Conservation (phyloP, 2,329 filamentous ascomycete genomes). For the Ceratocystis cacaofunesta region DNA sequence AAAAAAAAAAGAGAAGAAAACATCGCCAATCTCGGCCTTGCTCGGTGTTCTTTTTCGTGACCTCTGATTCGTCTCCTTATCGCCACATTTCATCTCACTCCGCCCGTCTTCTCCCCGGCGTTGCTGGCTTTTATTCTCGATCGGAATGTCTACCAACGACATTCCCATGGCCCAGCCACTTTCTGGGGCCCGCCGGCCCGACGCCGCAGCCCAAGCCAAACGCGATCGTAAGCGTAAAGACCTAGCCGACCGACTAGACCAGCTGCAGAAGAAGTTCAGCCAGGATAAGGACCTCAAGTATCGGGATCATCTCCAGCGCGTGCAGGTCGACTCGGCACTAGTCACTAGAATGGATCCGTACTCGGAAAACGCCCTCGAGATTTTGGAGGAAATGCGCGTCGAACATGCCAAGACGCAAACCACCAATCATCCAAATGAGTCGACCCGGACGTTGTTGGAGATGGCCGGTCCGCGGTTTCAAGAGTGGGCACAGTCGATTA, state of each 20-base stretch:
- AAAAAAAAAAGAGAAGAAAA: not conserved
- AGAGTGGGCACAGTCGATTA: constrained; percentile 72
- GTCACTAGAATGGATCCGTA: constrained; percentile 79
- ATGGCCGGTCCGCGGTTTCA: constrained; percentile 75
- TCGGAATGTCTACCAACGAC: constrained; percentile 29
- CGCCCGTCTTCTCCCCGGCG: not conserved
- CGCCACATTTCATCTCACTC: not conserved
- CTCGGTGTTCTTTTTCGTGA: not conserved
- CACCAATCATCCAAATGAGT: constrained; percentile 27
- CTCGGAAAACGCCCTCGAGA: constrained; percentile 53
- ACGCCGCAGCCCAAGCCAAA: constrained; percentile 50
- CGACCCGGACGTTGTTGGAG: constrained; percentile 43
- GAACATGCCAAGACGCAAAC: constrained; percentile 36
- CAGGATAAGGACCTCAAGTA: constrained; percentile 73
- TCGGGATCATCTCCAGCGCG: constrained; percentile 73
- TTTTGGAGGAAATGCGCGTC: constrained; percentile 49
- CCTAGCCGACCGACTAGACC: constrained; percentile 62
- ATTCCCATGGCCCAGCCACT: constrained; percentile 16
- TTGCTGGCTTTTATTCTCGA: constrained; percentile 5
- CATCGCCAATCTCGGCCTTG: not conserved
- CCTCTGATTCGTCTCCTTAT: not conserved
- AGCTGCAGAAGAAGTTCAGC: constrained; percentile 62
- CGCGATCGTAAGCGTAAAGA: constrained; percentile 78
- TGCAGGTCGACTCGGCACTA: constrained; percentile 81
- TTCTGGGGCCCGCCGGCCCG: constrained; percentile 25